These are phyloP conservation scores for Melanopsichium pennsylvanicum DNA, from an alignment of 1,284 basidiomycete species.

Conservation along the genomic window DNA sequence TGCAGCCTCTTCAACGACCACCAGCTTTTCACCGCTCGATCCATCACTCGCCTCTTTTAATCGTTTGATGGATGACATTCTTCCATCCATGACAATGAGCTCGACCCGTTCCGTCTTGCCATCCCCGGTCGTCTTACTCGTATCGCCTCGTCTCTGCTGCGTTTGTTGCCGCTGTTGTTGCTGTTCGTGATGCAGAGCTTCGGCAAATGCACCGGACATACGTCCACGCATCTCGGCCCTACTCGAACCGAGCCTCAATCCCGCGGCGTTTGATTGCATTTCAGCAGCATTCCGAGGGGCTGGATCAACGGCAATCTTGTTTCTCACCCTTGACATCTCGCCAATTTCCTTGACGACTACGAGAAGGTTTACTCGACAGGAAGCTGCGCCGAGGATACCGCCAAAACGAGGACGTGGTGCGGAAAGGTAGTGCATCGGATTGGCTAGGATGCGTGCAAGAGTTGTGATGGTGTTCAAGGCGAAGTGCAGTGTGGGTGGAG, in stretches of 20 bases:
- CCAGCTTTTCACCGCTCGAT: neutral
- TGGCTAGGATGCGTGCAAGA: slow-evolving; percentile 13
- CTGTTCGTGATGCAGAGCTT: neutral
- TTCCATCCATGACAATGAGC: slow-evolving; percentile 29
- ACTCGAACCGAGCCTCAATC: no score
- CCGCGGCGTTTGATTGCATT: no score
- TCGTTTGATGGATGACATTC: slow-evolving; percentile 1
- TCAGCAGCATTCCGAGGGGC: no score
- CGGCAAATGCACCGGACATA: neutral
- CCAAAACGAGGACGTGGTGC: neutral
- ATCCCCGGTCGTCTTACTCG: no score
- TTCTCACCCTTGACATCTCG: slow-evolving; percentile 5
- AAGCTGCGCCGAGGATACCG: neutral
- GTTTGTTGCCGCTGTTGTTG: neutral
- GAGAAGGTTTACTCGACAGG: slow-evolving; percentile 12
- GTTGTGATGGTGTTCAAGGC: slow-evolving; percentile 11
- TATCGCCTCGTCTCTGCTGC: no score
- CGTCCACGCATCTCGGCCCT: neutral
- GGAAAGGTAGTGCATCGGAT: slow-evolving; percentile 13
- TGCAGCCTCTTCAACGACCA: neutral
- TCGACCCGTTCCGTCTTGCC: slow-evolving; percentile 9
- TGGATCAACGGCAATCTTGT: slow-evolving; percentile 1
- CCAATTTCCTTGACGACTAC: slow-evolving; percentile 30
- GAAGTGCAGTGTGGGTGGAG: slow-evolving; percentile 35
- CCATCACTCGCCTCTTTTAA: neutral